Base-by-base conservation (phyloP, 106 monocot species). In the Apostasia shenzhenica region DNA sequence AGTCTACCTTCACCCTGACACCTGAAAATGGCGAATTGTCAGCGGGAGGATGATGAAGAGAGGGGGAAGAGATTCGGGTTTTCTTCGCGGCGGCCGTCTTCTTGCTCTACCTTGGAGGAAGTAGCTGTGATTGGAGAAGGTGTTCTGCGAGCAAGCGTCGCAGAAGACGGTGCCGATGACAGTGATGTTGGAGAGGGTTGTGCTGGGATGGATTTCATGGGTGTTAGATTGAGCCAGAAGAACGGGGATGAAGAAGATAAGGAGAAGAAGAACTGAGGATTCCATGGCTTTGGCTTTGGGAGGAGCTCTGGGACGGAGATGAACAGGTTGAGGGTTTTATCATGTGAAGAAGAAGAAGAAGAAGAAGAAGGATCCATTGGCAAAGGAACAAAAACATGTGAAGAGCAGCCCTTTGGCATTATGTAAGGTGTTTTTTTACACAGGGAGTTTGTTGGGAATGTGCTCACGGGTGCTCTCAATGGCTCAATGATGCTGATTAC, bases 101-200 rank as follows among this genome's bases (percentile, higher is more conserved):
- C 40, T 26, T 9, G 14, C 11, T 14, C 62, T 54, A 89, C 95
- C 91, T 78, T 75, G 68, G 13, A 91, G 59, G 81, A 91, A 95
- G 81, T 86, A 95, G 88, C 95, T 88, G 72, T 95, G 69, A 45
- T 77, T 88, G 72, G 95, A 82, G 95, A 95, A 95, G 76, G 73
- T 84, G 77, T 85, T 91, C 71, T 76, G 73, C 59, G 85, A 83
- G 88, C 95, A 95, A 72, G 83, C 81, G 69, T 95, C 95, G 68
- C 91, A 95, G 88, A 84, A 95, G 79, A 95, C 95, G 12, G 84
- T 73, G 63, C 95, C 95, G 0, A 91, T 81, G 2, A 95, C 83
- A 14, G 95, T 95, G 72, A 95, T 80, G 66, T 91, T 91, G 77
- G 76, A 75, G 71, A 42, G 54, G 54, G 47, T 9, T 45, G 49